Evolutionary conservation across 768 basidiomycete genomes (phyloP).

Genomic region (Trametes cingulata): DNA sequence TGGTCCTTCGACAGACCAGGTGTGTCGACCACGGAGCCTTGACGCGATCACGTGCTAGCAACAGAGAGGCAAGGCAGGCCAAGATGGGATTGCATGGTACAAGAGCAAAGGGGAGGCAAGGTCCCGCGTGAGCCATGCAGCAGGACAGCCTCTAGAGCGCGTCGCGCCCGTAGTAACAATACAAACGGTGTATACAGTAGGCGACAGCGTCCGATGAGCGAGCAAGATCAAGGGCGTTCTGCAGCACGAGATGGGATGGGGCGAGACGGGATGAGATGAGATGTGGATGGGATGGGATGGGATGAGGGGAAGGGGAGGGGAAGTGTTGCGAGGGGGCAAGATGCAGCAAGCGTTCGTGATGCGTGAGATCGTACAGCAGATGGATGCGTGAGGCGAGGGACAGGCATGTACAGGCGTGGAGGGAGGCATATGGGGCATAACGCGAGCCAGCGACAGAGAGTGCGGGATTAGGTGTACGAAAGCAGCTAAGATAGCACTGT

Average conservation of each 20-base stretch:
- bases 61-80: neutral
- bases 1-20: too few species aligned
- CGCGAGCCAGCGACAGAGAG: slow-evolving; percentile 8
- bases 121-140: slow-evolving; percentile 5
- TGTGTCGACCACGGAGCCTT: too few species aligned
- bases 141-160: slow-evolving; percentile 4
- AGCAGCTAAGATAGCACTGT: slow-evolving; percentile 25
- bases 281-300: neutral
- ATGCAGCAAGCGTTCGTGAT: neutral
- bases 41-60: too few species aligned
- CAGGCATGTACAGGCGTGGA: slow-evolving; percentile 18
- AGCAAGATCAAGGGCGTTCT: slow-evolving; percentile 2
- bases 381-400: neutral
- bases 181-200: slow-evolving; percentile 13
- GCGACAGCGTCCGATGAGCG: slow-evolving; percentile 17
- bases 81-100: slow-evolving; percentile 8
- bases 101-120: neutral
- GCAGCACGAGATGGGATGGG: neutral
- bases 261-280: neutral
- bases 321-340: neutral
- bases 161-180: slow-evolving; percentile 13
- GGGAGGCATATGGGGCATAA: slow-evolving; percentile 13
- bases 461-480: slow-evolving; percentile 21
- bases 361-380: neutral
- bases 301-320: neutral